Percentiles rank a stretch among this genome's conserved stretches.
Evolutionary conservation across 2,329 filamentous ascomycete species (phyloP).

Genomic region (Fusarium sp.): DNA sequence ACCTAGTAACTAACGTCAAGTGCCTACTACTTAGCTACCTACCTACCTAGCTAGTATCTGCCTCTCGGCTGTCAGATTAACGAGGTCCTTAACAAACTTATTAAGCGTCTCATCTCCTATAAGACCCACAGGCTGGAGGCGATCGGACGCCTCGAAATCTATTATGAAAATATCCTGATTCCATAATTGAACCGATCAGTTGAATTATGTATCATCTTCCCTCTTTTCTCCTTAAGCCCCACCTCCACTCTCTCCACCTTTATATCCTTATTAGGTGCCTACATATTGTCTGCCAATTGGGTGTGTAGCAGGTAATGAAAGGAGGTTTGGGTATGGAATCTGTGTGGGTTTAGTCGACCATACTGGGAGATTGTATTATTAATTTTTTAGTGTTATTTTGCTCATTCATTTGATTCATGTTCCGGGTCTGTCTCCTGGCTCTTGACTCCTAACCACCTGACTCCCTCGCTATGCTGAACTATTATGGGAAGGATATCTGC

Average conservation of each 20-base stretch:
- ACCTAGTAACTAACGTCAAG: no score
- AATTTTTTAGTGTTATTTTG: background rate
- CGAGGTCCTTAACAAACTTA: background rate
- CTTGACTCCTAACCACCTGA: background rate
- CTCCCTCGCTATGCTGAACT: background rate
- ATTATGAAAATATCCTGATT: background rate
- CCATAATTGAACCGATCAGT: background rate
- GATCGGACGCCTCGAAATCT: background rate
- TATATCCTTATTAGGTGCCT: background rate
- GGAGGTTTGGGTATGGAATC: background rate
- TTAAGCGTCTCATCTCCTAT: background rate
- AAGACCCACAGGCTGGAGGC: background rate
- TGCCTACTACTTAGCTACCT: no score
- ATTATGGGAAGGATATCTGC: background rate
- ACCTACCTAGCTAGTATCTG: background rate
- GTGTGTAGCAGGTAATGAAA: background rate
- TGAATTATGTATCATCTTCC: background rate
- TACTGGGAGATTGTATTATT: background rate
- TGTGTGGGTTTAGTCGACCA: background rate
- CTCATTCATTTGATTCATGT: background rate
- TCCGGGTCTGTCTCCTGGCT: background rate
- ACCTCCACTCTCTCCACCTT: background rate
- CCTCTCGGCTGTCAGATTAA: background rate
- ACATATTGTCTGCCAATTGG: background rate
- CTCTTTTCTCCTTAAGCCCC: conserved; percentile 19